A percentile compares a stretch with the other conserved stretches of the same genome.
These are phyloP conservation scores for Aspergillus ochraceus DNA, from an alignment of 2,329 filamentous ascomycete genomes.

Conservation along the genomic window DNA sequence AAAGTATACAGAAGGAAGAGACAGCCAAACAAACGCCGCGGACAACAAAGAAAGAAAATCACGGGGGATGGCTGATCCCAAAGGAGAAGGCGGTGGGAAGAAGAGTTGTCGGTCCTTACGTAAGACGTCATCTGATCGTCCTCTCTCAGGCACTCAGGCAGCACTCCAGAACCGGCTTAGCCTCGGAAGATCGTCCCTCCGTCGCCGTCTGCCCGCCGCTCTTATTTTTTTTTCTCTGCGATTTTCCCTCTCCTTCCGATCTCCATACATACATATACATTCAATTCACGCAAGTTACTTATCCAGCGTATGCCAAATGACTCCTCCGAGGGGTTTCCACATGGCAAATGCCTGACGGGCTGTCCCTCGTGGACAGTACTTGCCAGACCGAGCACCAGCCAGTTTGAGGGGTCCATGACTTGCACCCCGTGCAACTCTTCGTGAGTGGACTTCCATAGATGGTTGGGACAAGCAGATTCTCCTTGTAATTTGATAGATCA, in stretches of 20 bases:
- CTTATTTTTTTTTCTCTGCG: constrained; percentile 21
- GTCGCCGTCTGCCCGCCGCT: constrained; percentile 12
- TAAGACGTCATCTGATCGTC: not conserved
- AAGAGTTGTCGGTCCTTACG: not conserved
- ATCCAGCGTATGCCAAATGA: constrained; percentile 28
- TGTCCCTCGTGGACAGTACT: constrained; percentile 25
- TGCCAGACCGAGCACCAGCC: constrained; percentile 45
- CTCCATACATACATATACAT: constrained; percentile 16
- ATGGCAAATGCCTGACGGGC: constrained; percentile 31
- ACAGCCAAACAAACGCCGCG: not conserved
- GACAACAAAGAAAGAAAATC: not conserved
- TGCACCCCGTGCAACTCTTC: constrained; percentile 17
- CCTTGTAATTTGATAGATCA: not conserved
- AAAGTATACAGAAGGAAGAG: constrained; percentile 1
- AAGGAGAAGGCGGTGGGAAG: not conserved
- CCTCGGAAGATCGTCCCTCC: constrained; percentile 4
- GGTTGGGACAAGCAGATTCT: constrained; percentile 38
- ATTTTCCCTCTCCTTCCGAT: constrained; percentile 10
- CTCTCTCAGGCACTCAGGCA: not conserved
- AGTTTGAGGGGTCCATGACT: constrained; percentile 50
- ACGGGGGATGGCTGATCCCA: not conserved
- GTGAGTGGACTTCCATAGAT: constrained; percentile 50
- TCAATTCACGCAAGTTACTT: constrained; percentile 28
- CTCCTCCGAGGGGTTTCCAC: not conserved
- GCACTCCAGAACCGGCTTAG: not conserved